Base-by-base conservation (phyloP, 495 filamentous ascomycete genomes). In the Talaromyces stipitatus region DNA sequence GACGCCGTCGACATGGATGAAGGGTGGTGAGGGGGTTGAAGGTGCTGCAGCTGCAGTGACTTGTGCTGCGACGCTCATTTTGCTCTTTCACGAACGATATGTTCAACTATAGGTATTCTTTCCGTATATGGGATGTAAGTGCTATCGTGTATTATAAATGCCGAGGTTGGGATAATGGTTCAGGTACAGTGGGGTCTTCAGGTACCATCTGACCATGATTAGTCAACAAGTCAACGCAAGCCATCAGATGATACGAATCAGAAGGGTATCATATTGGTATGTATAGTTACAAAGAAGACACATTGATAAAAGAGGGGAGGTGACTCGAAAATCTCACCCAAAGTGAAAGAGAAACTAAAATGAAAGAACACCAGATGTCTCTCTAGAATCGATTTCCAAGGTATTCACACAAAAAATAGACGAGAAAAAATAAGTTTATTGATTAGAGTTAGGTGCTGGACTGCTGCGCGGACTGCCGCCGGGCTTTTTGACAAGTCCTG, bases 401-500 rank as follows among this genome's bases (percentile, higher is more conserved):
- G 23, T 33, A 54, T 54, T 32, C 29, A 32, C 50, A 58, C 18
- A 61, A 50, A 58, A 50, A 66, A 67, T 64, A 70, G 5, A 45
- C 5, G 12, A 18, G 45, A 26, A 9, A 41, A 46, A 26, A 55
- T 26, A n/a, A 27, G 7, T 10, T 20, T 16, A 41, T 55, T 55
- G 33, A 45, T 16, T 43, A 46, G 54, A 46, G 16, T n/a, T 33
- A 11, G 54, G 54, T 0, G 73, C 75, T 2, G 72, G 71, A 52
- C 72, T 75, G 23, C 71, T 70, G 33, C 75, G 75, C 30, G 75
- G 72, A 58, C 72, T 76, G 30, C 65, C 61, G 22, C 67, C 64
- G 29, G 72, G 73, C 57, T 81, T 86, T 63, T 85, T 87, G 62
- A 87, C 81, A 24, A 89, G 69, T 1, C 78, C 79, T 7, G 76